These are phyloP conservation scores for Annona cherimola DNA, from an alignment of 164 flowering plant genomes.

Conservation along the genomic window DNA sequence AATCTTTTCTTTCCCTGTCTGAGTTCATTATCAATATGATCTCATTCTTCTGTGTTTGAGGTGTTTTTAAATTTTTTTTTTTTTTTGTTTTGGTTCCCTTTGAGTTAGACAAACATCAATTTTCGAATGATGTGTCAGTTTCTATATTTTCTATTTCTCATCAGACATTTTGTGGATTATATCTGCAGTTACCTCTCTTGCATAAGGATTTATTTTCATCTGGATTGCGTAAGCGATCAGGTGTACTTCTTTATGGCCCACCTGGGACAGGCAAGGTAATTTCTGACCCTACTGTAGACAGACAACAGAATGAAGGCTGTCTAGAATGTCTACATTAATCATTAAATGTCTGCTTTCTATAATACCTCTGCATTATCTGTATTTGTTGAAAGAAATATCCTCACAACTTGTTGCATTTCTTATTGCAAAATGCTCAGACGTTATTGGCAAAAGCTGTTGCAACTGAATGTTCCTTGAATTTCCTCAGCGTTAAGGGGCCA, in stretches of 20 bases:
- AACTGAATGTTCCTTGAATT: slow-evolving; percentile 91
- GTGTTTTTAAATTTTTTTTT: no score
- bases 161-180: not conserved
- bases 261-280: slow-evolving; percentile 97
- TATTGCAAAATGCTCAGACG: not conserved
- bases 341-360: not conserved
- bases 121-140: not conserved
- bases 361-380: not conserved
- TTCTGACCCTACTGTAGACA: not conserved
- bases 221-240: slow-evolving; percentile 91
- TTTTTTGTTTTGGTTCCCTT: no score
- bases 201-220: slow-evolving; percentile 93
- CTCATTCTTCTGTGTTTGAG: not conserved
- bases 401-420: not conserved
- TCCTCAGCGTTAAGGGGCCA: slow-evolving; percentile 95
- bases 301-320: not conserved
- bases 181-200: slow-evolving; percentile 77
- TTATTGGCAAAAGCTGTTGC: slow-evolving; percentile 18
- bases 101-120: no score
- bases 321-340: not conserved
- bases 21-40: not conserved
- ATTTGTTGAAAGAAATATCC: not conserved
- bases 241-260: slow-evolving; percentile 97
- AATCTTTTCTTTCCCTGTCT: slow-evolving; percentile 8
- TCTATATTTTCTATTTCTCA: not conserved